phyloP scores from a whole-genome alignment of 116 monocot genomes.

The Zostera marina region DNA sequence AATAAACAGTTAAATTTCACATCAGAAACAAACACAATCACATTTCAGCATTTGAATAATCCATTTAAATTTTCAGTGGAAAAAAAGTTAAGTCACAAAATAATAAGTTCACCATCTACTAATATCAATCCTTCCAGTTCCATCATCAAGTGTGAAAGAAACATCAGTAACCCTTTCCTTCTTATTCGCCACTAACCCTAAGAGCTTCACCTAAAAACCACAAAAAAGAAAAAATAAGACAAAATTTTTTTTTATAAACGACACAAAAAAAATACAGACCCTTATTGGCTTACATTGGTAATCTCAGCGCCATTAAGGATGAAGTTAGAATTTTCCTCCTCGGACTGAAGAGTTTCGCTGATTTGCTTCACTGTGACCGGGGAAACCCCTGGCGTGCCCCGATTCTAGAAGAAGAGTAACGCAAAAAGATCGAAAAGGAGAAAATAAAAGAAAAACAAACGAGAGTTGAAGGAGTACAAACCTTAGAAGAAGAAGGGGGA shows the following conservation, averaged over 20 bases:
- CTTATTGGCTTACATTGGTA: slow-evolving; percentile 28
- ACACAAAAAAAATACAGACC: neutral
- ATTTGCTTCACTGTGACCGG: slow-evolving; percentile 94
- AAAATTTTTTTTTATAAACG: neutral
- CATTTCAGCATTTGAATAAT: no score
- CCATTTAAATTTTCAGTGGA: no score
- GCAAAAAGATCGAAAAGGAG: neutral
- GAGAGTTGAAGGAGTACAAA: neutral
- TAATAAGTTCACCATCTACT: slow-evolving; percentile 50
- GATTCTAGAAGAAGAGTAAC: slow-evolving; percentile 20
- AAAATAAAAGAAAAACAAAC: neutral
- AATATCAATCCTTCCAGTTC: slow-evolving; percentile 70
- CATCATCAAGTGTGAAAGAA: slow-evolving; percentile 73
- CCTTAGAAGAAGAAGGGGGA: slow-evolving; percentile 25
- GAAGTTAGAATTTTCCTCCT: slow-evolving; percentile 76
- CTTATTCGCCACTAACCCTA: slow-evolving; percentile 65
- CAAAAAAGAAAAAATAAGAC: slow-evolving; percentile 1
- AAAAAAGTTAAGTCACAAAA: no score
- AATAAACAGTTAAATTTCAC: neutral
- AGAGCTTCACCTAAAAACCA: slow-evolving; percentile 47
- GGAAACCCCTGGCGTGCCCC: slow-evolving; percentile 32
- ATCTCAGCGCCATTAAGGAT: slow-evolving; percentile 61
- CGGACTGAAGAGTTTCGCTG: slow-evolving; percentile 53
- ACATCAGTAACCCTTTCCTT: slow-evolving; percentile 76
- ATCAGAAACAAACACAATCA: neutral